Conservation (phyloP, 352 stramenopile genomes). For the Blastocystis sp. region DNA sequence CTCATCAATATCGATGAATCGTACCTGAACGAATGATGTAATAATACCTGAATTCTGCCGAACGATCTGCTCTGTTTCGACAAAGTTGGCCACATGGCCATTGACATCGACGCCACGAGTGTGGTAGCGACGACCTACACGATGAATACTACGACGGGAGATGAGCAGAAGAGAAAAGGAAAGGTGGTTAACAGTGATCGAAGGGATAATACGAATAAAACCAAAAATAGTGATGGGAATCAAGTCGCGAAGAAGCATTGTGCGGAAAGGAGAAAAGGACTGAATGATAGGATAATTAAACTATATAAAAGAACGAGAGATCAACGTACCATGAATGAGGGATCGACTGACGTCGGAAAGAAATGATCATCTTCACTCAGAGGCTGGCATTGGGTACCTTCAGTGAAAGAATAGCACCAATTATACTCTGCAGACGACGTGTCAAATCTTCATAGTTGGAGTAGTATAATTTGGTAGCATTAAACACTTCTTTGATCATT, state of each 20-base stretch:
- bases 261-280: slow-evolving; percentile 65
- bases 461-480: slow-evolving; percentile 55
- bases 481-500: not conserved
- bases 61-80: slow-evolving; percentile 86
- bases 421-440: slow-evolving; percentile 70
- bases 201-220: slow-evolving; percentile 69
- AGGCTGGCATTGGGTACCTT: not conserved
- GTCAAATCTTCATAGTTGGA: slow-evolving; percentile 63
- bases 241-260: not conserved
- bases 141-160: slow-evolving; percentile 72
- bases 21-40: slow-evolving; percentile 70
- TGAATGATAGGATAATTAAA: slow-evolving; percentile 56
- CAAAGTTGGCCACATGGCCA: slow-evolving; percentile 86
- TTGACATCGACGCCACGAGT: slow-evolving; percentile 80
- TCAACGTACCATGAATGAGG: not conserved
- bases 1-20: not conserved
- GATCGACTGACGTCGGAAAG: not conserved
- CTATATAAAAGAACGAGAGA: not conserved
- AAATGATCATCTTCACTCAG: not conserved
- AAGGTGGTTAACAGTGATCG: slow-evolving; percentile 67
- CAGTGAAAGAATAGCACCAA: slow-evolving; percentile 69
- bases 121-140: slow-evolving; percentile 82
- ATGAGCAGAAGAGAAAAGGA: slow-evolving; percentile 74
- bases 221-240: slow-evolving; percentile 74
- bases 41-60: slow-evolving; percentile 70